Base-by-base conservation (phyloP, 2,329 filamentous ascomycete species). In the Sclerotinia glacialis region DNA sequence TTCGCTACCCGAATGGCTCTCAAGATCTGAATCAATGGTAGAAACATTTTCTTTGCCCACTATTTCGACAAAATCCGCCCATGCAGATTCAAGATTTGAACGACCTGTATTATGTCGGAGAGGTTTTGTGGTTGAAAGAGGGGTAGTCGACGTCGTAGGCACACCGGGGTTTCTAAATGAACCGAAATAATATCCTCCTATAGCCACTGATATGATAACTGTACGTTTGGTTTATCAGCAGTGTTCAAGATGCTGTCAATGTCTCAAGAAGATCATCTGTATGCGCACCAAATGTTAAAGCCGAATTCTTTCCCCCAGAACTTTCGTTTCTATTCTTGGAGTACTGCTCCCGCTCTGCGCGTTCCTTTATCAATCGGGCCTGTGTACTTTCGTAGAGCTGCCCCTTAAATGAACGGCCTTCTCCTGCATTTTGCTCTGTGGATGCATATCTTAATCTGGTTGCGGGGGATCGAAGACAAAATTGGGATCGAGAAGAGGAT, bases 1-100 rank as follows among this genome's bases (percentile, higher is more conserved):
- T 54, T 83, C 82, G 31, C 86, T 88, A 40, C 82, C 82, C 46
- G 86, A 78, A 75, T 90, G 88, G 60, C 80, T 77, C 34, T 81
- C 78, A 44, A 89, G 78, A 71, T 88, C 85, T 26, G 79, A 77
- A 42, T 83, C 79, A 9, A 82, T 65, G 18, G 87, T 90, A 76
- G 84, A 88, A 66, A 90, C 86, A 71, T 89, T 82, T 18, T 88
- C 85, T 74, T 83, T 81, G 70, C 88, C 88, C 4, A 90, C 82
- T 59, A 90, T 82, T 65, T 81, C 82, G 65, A 83, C 83, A 68
- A 90, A 88, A 77, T 90, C 87, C n/a, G 85, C 79, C 88, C 88
- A 90, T 4, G 87, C 86, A 34, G 88, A 86, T 78, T 89, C 85
- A 73, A 90, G 83, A 74, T 89, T 88, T 72, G 85, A 81, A 67